These are phyloP conservation scores for Pinus albicaulis DNA, from an alignment of 75 land plant species.

Conservation along the genomic window DNA sequence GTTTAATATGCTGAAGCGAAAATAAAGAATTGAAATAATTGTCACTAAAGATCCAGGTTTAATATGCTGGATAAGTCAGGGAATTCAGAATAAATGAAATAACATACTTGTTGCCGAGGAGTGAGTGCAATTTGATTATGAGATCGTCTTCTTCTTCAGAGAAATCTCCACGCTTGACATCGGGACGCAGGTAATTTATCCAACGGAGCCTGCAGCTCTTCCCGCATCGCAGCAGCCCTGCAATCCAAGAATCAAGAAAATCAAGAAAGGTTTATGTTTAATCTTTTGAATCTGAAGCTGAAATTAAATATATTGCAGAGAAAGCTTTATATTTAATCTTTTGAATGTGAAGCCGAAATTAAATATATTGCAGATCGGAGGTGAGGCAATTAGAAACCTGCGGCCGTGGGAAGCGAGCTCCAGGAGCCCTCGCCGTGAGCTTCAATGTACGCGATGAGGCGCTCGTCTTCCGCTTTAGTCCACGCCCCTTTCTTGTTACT, in stretches of 20 bases:
- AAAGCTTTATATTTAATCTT: no score
- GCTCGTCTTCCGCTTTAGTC: slow-evolving; percentile 63
- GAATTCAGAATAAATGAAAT: no score
- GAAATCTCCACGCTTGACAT: slow-evolving; percentile 65
- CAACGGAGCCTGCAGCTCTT: slow-evolving; percentile 72
- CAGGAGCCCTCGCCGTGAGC: slow-evolving; percentile 69
- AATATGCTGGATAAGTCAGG: no score
- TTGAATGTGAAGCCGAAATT: not conserved
- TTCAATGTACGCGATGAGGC: slow-evolving; percentile 40
- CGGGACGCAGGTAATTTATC: slow-evolving; percentile 68
- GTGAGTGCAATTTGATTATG: slow-evolving; percentile 63
- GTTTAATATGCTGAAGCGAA: no score
- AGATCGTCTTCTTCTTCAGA: slow-evolving; percentile 68
- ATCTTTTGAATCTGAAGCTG: not conserved
- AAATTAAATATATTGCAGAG: not conserved
- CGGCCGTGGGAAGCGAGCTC: slow-evolving; percentile 61
- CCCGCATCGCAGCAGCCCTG: slow-evolving; percentile 55
- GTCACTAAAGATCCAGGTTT: no score
- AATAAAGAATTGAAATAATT: no score
- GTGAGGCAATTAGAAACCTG: slow-evolving; percentile 18
- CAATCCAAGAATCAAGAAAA: no score
- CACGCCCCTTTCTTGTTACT: slow-evolving; percentile 59
- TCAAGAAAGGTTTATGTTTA: no score
- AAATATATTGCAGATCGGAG: not conserved
- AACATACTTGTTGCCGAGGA: slow-evolving; percentile 61